Percentiles rank a stretch among this genome's conserved stretches.
Evolutionary conservation across 257 asterid genomes (phyloP).

Genomic region (Craterostigma plantagineum): DNA sequence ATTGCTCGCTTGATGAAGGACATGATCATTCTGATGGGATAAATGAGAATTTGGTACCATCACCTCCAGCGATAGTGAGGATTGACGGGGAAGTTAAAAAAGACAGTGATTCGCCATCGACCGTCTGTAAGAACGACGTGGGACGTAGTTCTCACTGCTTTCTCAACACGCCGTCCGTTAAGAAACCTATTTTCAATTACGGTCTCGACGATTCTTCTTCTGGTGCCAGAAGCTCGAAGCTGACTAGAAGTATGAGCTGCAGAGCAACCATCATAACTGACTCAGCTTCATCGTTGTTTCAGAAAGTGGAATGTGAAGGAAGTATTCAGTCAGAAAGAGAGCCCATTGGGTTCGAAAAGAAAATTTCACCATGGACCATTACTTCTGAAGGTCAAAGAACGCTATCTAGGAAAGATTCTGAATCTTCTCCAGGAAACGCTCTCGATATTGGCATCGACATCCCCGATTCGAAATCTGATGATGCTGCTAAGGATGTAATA

Average conservation of each 20-base stretch:
- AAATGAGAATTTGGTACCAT: background rate
- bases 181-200: constrained; percentile 20
- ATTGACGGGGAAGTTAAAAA: background rate
- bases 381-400: background rate
- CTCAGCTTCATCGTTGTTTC: constrained; percentile 25
- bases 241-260: constrained; percentile 69
- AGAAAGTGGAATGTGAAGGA: constrained; percentile 20
- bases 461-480: constrained; percentile 14
- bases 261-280: constrained; percentile 25
- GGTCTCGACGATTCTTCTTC: constrained; percentile 22
- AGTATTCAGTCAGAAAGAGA: constrained; percentile 31
- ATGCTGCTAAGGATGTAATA: background rate
- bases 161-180: constrained; percentile 11
- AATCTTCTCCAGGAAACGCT: constrained; percentile 22
- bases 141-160: no score
- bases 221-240: constrained; percentile 14
- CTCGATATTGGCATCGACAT: constrained; percentile 26
- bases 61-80: background rate
- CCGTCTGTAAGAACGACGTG: no score
- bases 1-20: no score
- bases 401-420: constrained; percentile 27
- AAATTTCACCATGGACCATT: constrained; percentile 7
- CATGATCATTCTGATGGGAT: constrained; percentile 9
- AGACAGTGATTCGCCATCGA: constrained; percentile 7
- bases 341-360: constrained; percentile 20